Conservation (phyloP, 2,329 filamentous ascomycete species). For the Fusarium sp. region DNA sequence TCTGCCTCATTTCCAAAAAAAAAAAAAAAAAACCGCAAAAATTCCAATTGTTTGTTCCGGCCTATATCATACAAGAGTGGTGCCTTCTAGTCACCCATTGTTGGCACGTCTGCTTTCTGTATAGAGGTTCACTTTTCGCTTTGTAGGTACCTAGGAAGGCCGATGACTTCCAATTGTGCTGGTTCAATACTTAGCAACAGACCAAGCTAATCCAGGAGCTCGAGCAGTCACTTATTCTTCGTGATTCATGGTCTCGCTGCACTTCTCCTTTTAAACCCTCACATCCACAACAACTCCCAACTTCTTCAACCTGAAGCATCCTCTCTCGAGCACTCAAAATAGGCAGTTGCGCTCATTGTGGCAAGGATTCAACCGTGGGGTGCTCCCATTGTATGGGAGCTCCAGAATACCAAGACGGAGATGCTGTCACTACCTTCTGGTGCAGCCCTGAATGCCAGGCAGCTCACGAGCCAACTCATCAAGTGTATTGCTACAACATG, state of each 20-base stretch:
- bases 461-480: conserved; percentile 11
- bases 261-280: neutral
- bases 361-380: neutral
- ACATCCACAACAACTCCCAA: neutral
- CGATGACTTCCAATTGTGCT: neutral
- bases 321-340: neutral
- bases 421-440: conserved; percentile 5
- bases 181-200: neutral
- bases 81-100: neutral
- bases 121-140: neutral
- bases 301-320: neutral
- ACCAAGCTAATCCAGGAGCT: neutral
- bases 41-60: neutral
- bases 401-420: conserved; percentile 24
- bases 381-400: conserved; percentile 2
- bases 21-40: too few relatives aligned
- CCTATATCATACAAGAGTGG: neutral
- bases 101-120: neutral
- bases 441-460: conserved; percentile 20
- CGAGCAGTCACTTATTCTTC: neutral
- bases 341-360: conserved; percentile 11
- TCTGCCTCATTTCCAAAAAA: neutral
- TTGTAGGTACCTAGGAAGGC: neutral
- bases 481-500: conserved; percentile 3
- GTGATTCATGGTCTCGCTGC: neutral